A percentile compares a stretch with the other conserved stretches of the same genome.
Evolutionary conservation across 345 rosid species (phyloP).

Genomic region (Linum trigynum): DNA sequence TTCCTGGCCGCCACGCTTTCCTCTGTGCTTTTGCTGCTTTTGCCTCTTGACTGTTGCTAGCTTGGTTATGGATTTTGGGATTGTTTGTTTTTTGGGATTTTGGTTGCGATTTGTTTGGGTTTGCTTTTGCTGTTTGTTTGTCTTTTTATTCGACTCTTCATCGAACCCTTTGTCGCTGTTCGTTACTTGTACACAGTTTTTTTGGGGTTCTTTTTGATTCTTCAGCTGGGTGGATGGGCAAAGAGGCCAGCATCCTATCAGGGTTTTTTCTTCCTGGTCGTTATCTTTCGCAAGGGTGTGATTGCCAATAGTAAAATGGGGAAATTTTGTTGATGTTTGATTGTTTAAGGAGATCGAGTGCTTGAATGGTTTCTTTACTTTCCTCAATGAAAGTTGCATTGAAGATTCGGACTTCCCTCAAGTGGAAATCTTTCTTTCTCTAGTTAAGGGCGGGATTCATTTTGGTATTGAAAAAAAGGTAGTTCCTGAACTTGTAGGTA

Average conservation of each 20-base stretch:
- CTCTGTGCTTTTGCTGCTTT: background rate
- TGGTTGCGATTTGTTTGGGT: slow-evolving; percentile 5
- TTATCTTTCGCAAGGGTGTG: too few species aligned
- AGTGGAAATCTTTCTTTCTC: background rate
- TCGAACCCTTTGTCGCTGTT: background rate
- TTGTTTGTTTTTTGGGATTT: background rate
- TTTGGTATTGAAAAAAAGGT: background rate
- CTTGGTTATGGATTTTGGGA: background rate
- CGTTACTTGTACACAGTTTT: background rate
- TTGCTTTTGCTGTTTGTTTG: background rate
- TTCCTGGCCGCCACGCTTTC: slow-evolving; percentile 1
- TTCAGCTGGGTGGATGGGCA: background rate
- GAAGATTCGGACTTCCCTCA: background rate
- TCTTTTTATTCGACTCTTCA: background rate
- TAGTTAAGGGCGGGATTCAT: background rate
- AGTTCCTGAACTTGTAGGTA: background rate
- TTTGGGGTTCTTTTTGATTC: slow-evolving; percentile 1
- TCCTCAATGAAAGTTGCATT: background rate
- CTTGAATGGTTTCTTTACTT: background rate
- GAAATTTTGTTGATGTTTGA: background rate
- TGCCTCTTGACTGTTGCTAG: background rate
- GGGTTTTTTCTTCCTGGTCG: too few species aligned
- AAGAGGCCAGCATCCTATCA: background rate
- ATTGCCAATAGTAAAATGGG: background rate
- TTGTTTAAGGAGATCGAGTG: background rate